Base-by-base conservation (phyloP, 495 filamentous ascomycete genomes). In the Lasiosphaeria ovina region DNA sequence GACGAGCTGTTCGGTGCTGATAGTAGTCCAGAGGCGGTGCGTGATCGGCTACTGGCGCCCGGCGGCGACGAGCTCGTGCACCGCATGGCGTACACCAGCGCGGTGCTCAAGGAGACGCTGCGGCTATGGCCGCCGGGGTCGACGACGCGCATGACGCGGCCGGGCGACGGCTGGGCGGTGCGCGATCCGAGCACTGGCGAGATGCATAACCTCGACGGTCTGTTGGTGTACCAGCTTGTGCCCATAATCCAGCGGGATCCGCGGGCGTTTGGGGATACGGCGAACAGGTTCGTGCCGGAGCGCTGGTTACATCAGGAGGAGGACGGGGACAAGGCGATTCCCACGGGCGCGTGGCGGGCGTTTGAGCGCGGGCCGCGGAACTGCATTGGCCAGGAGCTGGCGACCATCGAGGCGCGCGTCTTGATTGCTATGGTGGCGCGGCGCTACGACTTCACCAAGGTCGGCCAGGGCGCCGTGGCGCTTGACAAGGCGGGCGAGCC, bases 281-380 rank as follows among this genome's bases (percentile, higher is more conserved):
- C 77, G 0, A 71, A 81, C 6, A 74, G 79, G 34, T 87, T 82
- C 66, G 74, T 74, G 10, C 84, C 84, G 0, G 83, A 85, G 65
- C 72, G 83, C 5, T 85, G 85, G 82, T 68, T 85, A 2, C 24
- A 24, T 24, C 24, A 24, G 24, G 24, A 24, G 0, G 24, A 2
- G 0, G 77, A 24, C 0, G 24, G 76, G 42, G 66, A 56, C 1
- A 50, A 61, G 32, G 50, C 60, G 34, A 64, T 72, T 6, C 69
- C 69, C 3, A 8, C 62, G 0, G 50, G 53, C 10, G 76, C 79
- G 0, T 84, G 73, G 74, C 61, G 81, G 31, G 73, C 77, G 2
- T 84, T 84, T 51, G 77, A 81, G 62, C 67, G 71, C 8, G 81
- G 81, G 0, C 78, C 81, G 2, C 55, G 81, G 2, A 74, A 68